A percentile compares a stretch with the other conserved stretches of the same genome.
phyloP scores from a whole-genome alignment of 805 yeast species.

The Ogataea angusta region DNA sequence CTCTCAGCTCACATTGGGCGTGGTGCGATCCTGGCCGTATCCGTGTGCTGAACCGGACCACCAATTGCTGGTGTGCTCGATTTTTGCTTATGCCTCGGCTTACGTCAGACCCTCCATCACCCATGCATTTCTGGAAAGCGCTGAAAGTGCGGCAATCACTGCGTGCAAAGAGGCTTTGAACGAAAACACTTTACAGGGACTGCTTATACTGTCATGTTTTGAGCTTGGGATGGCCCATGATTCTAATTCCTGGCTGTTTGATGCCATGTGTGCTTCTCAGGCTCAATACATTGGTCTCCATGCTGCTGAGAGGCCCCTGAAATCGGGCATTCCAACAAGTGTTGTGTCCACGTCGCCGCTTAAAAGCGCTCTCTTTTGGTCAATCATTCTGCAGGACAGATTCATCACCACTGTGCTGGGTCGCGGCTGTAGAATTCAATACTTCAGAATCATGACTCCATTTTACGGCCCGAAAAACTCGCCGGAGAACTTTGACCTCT shows the following conservation, averaged over 20 bases:
- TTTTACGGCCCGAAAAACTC: slow-evolving; percentile 23
- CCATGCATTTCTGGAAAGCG: slow-evolving; percentile 17
- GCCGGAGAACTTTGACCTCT: slow-evolving; percentile 3
- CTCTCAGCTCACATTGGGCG: slow-evolving; percentile 22
- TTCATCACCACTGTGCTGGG: slow-evolving; percentile 34
- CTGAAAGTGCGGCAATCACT: slow-evolving; percentile 24
- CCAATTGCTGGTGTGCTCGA: slow-evolving; percentile 28
- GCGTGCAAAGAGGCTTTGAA: slow-evolving; percentile 25
- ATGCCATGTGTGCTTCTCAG: slow-evolving; percentile 32
- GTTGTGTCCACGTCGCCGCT: slow-evolving; percentile 18
- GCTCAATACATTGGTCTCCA: slow-evolving; percentile 26
- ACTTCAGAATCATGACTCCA: slow-evolving; percentile 32
- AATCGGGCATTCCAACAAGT: neutral
- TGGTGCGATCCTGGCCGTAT: slow-evolving; percentile 26
- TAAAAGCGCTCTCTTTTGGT: slow-evolving; percentile 30
- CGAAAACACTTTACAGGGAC: slow-evolving; percentile 27
- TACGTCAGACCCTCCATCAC: slow-evolving; percentile 19
- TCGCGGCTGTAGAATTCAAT: slow-evolving; percentile 34
- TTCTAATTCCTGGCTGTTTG: slow-evolving; percentile 31
- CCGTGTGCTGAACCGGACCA: slow-evolving; percentile 28
- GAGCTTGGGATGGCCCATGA: slow-evolving; percentile 35
- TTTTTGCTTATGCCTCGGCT: slow-evolving; percentile 30
- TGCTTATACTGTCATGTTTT: slow-evolving; percentile 31
- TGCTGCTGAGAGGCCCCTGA: neutral
- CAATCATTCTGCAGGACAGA: slow-evolving; percentile 33